Evolutionary conservation across 179 eudicot genomes (phyloP).

Genomic region (Nepenthes alata): DNA sequence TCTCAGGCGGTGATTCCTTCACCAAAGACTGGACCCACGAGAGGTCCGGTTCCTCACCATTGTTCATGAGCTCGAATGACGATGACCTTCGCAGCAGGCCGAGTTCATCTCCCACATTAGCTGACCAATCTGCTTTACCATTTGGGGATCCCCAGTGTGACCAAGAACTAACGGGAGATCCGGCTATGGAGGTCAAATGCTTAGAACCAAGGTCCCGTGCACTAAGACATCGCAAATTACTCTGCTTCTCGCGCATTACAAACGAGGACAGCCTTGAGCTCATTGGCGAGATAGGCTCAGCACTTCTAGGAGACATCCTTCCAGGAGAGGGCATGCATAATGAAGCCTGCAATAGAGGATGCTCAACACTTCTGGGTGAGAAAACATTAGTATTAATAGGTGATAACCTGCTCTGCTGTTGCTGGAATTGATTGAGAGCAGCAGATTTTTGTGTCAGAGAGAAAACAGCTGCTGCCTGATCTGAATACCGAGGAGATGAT

Average conservation of each 20-base stretch:
- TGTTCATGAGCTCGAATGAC: slow-evolving; percentile 25
- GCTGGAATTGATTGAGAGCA: slow-evolving; percentile 23
- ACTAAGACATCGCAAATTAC: slow-evolving; percentile 40
- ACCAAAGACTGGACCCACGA: slow-evolving; percentile 66
- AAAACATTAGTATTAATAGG: slow-evolving; percentile 21
- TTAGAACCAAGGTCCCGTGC: slow-evolving; percentile 36
- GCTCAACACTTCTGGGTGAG: slow-evolving; percentile 22
- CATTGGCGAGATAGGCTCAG: slow-evolving; percentile 47
- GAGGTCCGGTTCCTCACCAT: slow-evolving; percentile 52
- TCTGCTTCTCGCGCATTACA: slow-evolving; percentile 38
- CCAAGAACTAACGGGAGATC: slow-evolving; percentile 32
- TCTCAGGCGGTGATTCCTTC: slow-evolving; percentile 49
- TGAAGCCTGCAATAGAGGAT: slow-evolving; percentile 40
- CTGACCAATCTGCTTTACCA: slow-evolving; percentile 40
- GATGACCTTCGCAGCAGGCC: slow-evolving; percentile 24
- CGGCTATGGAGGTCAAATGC: slow-evolving; percentile 20
- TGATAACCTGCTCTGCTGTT: slow-evolving; percentile 20
- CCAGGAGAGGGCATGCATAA: slow-evolving; percentile 38
- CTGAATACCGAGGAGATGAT: slow-evolving; percentile 22
- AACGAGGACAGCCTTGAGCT: slow-evolving; percentile 33
- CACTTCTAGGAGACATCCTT: slow-evolving; percentile 44
- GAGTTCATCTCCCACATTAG: slow-evolving; percentile 16
- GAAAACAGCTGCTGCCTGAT: slow-evolving; percentile 15
- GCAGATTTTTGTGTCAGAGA: slow-evolving; percentile 25
- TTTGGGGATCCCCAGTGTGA: slow-evolving; percentile 36